Evolutionary conservation across 345 rosid species (phyloP), one percentile per base, ranked within the genome.

Genomic region (Salix udensis): DNA sequence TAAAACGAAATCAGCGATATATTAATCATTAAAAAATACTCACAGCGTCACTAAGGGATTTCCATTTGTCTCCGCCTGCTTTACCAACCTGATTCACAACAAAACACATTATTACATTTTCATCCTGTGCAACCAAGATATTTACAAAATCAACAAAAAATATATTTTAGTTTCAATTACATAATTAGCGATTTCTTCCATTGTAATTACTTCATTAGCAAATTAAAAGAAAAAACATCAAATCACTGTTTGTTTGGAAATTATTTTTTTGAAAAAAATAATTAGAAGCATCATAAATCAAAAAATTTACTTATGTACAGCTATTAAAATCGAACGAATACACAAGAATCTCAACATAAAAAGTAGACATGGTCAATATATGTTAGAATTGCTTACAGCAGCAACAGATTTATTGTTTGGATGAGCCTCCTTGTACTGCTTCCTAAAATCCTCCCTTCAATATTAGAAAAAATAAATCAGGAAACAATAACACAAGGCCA

Each of bases 361-460:
- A 50, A 18, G 19, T 50, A 50, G 5, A 50, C 19, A 16, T 6
- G 19, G 5, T 46, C 52, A 46, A 14, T 12, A 46, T 46, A 15
- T 14, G 18, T 46, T 46, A 12, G 6, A 3, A 42, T 0, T 68
- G 84, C 90, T 83, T 76, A 94, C 92, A 64, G 83, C 87, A 72
- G 96, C 91, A 15, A 94, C 98, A 50, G 97, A 92, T 79, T 87
- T 94, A 85, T 92, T 92, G 60, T 88, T 81, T 39, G 98, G 97
- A 84, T 94, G 85, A 71, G 87, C 88, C 67, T 75, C 72, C 79
- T 92, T 94, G 75, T 71, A 94, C 84, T 80, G 86, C 52, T 84
- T 80, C 80, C 96, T 90, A 76, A 94, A 94, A 71, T 83, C 89
- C 88, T 92, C 98, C 84, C 96, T 93, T 36, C 21, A 16, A 61